phyloP scores from a whole-genome alignment of 768 basidiomycete species.

The Mycena maculata region DNA sequence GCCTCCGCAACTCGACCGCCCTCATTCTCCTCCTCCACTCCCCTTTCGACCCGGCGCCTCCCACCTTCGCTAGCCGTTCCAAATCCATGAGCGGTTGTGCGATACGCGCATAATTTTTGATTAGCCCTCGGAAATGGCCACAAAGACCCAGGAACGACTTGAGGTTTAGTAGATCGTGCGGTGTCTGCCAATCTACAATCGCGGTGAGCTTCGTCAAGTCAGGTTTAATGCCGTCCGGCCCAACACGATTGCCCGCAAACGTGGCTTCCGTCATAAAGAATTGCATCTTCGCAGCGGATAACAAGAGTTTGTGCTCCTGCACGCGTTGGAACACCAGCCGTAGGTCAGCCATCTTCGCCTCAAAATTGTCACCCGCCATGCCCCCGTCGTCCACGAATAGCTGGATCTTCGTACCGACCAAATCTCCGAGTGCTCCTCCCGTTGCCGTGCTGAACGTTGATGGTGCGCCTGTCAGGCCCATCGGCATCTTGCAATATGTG shows the following conservation, averaged over 20 bases:
- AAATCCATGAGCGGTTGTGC: conserved; percentile 48
- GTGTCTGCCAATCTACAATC: conserved; percentile 47
- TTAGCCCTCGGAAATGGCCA: conserved; percentile 47
- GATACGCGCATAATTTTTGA: conserved; percentile 46
- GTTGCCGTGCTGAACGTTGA: conserved; percentile 47
- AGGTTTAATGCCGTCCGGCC: conserved; percentile 46
- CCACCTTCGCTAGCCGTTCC: conserved; percentile 34
- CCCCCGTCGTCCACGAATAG: conserved; percentile 54
- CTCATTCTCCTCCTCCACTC: too few species aligned
- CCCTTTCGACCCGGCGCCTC: conserved; percentile 3
- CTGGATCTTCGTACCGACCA: conserved; percentile 41
- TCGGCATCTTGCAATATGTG: conserved; percentile 49
- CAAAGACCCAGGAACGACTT: conserved; percentile 48
- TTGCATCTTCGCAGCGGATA: conserved; percentile 49
- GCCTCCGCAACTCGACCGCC: too few species aligned
- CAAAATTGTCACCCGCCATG: conserved; percentile 45
- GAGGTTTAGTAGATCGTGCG: conserved; percentile 42
- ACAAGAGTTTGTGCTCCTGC: conserved; percentile 43
- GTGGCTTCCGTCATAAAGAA: conserved; percentile 49
- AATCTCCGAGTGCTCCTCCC: conserved; percentile 36
- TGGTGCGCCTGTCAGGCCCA: conserved; percentile 54
- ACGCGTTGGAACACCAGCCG: conserved; percentile 41
- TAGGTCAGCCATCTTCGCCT: conserved; percentile 39
- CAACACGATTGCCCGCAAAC: conserved; percentile 48
- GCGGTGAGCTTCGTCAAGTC: conserved; percentile 51